Evolutionary conservation across 371 early-diverging fungal species (phyloP), one percentile per base, ranked within the genome.

Genomic region (Catenaria anguillulae): DNA sequence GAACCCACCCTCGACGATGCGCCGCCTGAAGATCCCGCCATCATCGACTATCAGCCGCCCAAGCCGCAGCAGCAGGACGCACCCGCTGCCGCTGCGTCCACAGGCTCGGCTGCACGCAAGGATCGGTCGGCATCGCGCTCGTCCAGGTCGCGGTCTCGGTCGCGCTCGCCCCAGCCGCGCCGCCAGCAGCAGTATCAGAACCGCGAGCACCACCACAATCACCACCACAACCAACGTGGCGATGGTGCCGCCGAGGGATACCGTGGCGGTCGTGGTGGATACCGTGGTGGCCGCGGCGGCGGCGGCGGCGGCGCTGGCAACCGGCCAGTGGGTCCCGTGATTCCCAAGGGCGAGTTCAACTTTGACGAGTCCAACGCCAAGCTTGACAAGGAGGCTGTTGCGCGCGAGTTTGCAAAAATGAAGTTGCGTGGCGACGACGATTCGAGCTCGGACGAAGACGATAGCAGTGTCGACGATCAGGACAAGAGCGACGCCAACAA

Each of bases 351-450:
- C 4, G 96, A 94, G 65, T 97, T 91, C 70, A 93, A 97, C 69
- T 95, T 97, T 75, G 92, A 91, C 70, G 78, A 84, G 2, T 77
- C 90, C 31, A 95, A 93, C 68, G 91, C 93, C 36, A 91, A 93
- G 71, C 90, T 93, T 70, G 80, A 92, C 71, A 90, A 91, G 71
- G 77, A 81, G 21, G 85, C 89, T 34, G 68, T 89, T 46, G 73
- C 78, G 36, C 79, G 86, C 67, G 85, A 85, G 67, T 77, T 84
- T 42, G 66, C 69, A 56, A 68, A 71, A 61, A 65, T 70, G 35
- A 19, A 12, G 19, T 19, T 4, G 56, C 31, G 33, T 46, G 8
- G 55, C 56, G 24, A 63, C 58, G 40, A 40, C 60, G 55, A 54
- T 2, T 37, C 56, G 34, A 55, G 63, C n/a, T 33, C 33, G 31